Evolutionary conservation across 2,329 filamentous ascomycete genomes (phyloP).

Genomic region (Fusarium musae): DNA sequence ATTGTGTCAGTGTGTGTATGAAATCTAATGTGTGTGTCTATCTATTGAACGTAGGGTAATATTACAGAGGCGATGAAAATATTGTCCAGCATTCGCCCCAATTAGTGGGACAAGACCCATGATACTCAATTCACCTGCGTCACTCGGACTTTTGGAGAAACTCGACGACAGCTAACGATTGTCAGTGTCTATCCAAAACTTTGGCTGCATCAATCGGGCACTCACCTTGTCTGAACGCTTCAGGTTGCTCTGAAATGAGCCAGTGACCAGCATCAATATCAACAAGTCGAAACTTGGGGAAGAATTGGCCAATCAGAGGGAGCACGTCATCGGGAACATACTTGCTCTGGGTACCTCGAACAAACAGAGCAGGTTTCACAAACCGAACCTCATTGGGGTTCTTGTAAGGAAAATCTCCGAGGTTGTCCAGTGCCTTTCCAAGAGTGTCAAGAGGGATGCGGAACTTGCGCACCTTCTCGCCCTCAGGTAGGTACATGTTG

Average conservation of each 20-base stretch:
- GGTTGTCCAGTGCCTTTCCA: slow-evolving; percentile 72
- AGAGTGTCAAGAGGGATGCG: slow-evolving; percentile 82
- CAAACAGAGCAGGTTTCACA: slow-evolving; percentile 81
- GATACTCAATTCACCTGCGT: slow-evolving; percentile 21
- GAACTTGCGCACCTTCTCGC: slow-evolving; percentile 72
- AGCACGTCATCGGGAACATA: slow-evolving; percentile 85
- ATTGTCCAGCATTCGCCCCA: slow-evolving; percentile 9
- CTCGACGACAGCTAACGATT: slow-evolving; percentile 67
- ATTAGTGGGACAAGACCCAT: slow-evolving; percentile 17
- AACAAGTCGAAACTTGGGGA: slow-evolving; percentile 77
- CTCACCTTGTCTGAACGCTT: slow-evolving; percentile 79
- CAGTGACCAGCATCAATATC: slow-evolving; percentile 87
- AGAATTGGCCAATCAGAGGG: slow-evolving; percentile 83
- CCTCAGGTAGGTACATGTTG: slow-evolving; percentile 73
- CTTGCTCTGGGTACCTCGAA: slow-evolving; percentile 79
- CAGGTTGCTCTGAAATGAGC: slow-evolving; percentile 89
- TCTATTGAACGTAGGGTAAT: slow-evolving; percentile 13
- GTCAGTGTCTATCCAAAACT: neutral
- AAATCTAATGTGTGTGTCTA: slow-evolving; percentile 1
- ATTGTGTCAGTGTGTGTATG: neutral
- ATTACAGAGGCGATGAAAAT: slow-evolving; percentile 4
- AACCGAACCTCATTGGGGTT: slow-evolving; percentile 76
- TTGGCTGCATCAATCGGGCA: neutral
- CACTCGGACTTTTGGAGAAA: slow-evolving; percentile 66
- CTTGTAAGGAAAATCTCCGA: slow-evolving; percentile 91